These are phyloP conservation scores for Geotrichum macrosporum DNA, from an alignment of 1,139 yeast species.

Conservation along the genomic window DNA sequence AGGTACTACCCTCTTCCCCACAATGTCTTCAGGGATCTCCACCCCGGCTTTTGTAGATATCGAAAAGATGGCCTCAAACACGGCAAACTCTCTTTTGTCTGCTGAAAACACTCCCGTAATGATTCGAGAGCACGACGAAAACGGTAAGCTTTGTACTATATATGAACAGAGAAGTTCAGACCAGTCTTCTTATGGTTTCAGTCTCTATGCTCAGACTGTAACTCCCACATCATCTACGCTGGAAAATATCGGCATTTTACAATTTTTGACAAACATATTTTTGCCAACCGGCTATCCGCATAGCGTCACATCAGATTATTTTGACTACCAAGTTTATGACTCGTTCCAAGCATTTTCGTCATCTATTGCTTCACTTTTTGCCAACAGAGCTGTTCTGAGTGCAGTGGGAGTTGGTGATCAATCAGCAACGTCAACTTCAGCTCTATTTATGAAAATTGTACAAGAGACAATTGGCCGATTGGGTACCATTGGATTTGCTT, in stretches of 20 bases:
- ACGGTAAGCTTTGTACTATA: slow-evolving; percentile 11
- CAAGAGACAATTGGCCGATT: slow-evolving; percentile 41
- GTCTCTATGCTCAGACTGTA: neutral
- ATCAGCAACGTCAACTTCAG: slow-evolving; percentile 39
- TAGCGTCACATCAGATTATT: slow-evolving; percentile 37
- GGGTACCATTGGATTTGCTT: slow-evolving; percentile 40
- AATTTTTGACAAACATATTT: slow-evolving; percentile 33
- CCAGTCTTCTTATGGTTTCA: neutral
- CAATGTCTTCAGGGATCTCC: slow-evolving; percentile 11
- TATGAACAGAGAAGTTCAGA: slow-evolving; percentile 1
- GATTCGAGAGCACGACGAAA: slow-evolving; percentile 15
- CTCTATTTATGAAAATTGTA: slow-evolving; percentile 38
- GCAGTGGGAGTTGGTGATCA: slow-evolving; percentile 42
- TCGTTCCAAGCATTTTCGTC: slow-evolving; percentile 40
- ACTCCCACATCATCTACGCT: neutral
- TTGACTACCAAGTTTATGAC: slow-evolving; percentile 39
- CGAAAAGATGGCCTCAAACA: slow-evolving; percentile 11
- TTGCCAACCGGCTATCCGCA: slow-evolving; percentile 41
- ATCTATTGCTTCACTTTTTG: slow-evolving; percentile 39
- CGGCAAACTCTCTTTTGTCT: neutral
- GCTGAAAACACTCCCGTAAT: neutral
- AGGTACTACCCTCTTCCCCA: too few species aligned
- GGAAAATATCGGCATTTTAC: slow-evolving; percentile 10
- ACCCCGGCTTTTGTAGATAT: slow-evolving; percentile 12
- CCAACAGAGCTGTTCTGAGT: slow-evolving; percentile 38